Percentiles rank a stretch among this genome's conserved stretches.
Evolutionary conservation across 1,284 basidiomycete species (phyloP).

Genomic region (Cutaneotrichosporon sp.): DNA sequence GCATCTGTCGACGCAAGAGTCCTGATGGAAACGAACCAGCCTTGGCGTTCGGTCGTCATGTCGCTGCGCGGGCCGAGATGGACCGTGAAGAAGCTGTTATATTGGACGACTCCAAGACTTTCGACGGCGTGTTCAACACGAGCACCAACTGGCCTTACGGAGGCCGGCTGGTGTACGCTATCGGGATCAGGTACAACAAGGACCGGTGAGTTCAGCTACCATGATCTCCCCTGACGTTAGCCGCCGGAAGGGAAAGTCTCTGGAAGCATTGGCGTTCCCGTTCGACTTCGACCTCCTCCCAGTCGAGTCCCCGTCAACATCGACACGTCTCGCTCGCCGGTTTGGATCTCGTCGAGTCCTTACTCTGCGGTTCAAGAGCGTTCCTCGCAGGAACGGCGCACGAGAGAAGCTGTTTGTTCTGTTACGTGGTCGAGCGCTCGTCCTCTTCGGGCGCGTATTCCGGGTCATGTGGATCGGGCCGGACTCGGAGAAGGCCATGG

Average conservation of each 20-base stretch:
- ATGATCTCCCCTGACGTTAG: not conserved
- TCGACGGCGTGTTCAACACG: constrained; percentile 22
- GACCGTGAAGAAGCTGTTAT: constrained; percentile 36
- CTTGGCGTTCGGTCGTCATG: not conserved
- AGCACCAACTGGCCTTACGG: constrained; percentile 33
- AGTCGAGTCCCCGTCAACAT: constrained; percentile 38
- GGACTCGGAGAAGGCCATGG: constrained; percentile 32
- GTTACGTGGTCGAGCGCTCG: constrained; percentile 32
- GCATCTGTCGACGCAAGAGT: not conserved
- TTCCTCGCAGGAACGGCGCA: constrained; percentile 6
- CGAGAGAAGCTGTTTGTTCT: constrained; percentile 23
- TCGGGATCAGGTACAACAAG: constrained; percentile 18
- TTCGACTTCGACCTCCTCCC: constrained; percentile 24
- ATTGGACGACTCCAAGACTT: not conserved
- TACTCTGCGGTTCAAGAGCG: constrained; percentile 27
- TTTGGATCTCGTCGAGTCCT: constrained; percentile 41
- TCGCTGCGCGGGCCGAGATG: constrained; percentile 22
- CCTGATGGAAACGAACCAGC: not conserved
- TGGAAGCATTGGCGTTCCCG: not conserved
- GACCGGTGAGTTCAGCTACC: not conserved
- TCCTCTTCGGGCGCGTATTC: constrained; percentile 38
- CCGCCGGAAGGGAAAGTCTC: not conserved
- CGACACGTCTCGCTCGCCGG: constrained; percentile 37
- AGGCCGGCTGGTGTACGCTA: constrained; percentile 32
- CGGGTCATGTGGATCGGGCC: constrained; percentile 34